These are phyloP conservation scores for Verticillium klebahnii DNA, from an alignment of 2,329 filamentous ascomycete genomes.

Conservation along the genomic window DNA sequence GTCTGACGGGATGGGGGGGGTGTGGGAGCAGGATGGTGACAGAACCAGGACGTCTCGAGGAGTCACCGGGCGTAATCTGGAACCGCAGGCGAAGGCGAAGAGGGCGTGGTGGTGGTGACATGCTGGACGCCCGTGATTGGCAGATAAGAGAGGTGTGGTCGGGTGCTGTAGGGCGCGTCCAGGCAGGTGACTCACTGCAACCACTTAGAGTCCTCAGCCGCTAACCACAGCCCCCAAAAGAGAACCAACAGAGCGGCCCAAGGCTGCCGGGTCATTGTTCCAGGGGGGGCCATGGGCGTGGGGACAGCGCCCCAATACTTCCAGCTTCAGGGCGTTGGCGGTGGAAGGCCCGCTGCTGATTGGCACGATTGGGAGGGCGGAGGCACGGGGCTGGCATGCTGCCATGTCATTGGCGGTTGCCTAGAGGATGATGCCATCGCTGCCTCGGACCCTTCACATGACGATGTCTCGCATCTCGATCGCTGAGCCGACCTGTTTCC, in stretches of 20 bases:
- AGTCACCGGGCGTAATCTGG: neutral
- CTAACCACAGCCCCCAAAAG: neutral
- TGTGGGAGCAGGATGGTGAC: neutral
- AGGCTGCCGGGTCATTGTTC: too few species aligned
- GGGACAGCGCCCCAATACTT: too few species aligned
- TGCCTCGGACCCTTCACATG: neutral
- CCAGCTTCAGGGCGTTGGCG: neutral
- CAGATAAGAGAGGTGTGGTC: neutral
- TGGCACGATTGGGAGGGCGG: neutral
- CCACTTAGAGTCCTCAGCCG: neutral
- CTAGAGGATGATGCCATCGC: neutral
- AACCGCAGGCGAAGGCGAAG: too few species aligned
- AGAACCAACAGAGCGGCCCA: too few species aligned
- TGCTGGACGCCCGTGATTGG: neutral
- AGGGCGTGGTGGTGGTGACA: neutral
- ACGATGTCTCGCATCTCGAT: neutral
- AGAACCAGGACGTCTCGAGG: neutral
- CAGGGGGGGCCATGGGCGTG: neutral
- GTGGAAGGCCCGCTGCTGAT: neutral
- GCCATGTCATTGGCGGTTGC: neutral
- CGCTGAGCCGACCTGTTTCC: too few species aligned
- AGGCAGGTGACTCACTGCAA: neutral
- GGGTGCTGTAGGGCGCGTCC: neutral
- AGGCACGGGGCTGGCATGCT: neutral
- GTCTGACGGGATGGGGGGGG: neutral